phyloP scores from a whole-genome alignment of 2,329 filamentous ascomycete species.

The Teratosphaeria epicoccoides region DNA sequence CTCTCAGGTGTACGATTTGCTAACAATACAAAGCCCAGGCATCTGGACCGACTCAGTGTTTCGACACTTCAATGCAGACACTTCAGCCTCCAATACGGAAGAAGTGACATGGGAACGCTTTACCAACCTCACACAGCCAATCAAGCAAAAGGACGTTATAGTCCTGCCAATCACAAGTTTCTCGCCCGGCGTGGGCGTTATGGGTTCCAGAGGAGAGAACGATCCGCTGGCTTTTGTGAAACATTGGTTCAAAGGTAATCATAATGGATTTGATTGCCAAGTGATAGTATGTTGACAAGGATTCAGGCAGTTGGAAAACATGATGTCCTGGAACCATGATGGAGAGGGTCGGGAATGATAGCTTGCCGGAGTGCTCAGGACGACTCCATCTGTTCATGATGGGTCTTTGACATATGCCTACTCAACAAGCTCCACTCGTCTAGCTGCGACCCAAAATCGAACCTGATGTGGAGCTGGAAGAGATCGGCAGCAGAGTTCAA shows the following conservation, averaged over 20 bases:
- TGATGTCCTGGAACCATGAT: too few species aligned
- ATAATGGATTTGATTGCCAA: not conserved
- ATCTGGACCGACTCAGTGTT: slow-evolving; percentile 92
- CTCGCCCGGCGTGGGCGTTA: slow-evolving; percentile 85
- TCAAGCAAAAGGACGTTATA: slow-evolving; percentile 86
- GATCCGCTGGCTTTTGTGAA: slow-evolving; percentile 96
- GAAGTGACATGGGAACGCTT: slow-evolving; percentile 82
- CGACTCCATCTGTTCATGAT: too few species aligned
- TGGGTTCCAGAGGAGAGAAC: slow-evolving; percentile 78
- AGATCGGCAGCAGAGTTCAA: too few species aligned
- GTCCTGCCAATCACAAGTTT: slow-evolving; percentile 95
- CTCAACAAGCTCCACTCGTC: too few species aligned
- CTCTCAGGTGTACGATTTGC: not conserved
- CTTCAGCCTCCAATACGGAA: slow-evolving; percentile 65
- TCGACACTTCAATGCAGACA: slow-evolving; percentile 80
- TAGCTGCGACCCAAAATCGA: too few species aligned
- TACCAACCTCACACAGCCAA: slow-evolving; percentile 70
- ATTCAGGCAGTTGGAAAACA: not conserved
- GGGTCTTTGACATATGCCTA: too few species aligned
- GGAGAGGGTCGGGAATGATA: not conserved
- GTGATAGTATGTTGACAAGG: not conserved
- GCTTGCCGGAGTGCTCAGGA: too few species aligned
- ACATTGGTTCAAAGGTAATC: slow-evolving; percentile 84
- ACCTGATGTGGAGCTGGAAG: too few species aligned
- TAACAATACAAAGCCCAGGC: slow-evolving; percentile 45